Base-by-base conservation (phyloP, 2,329 filamentous ascomycete genomes). In the Beauveria sp. region DNA sequence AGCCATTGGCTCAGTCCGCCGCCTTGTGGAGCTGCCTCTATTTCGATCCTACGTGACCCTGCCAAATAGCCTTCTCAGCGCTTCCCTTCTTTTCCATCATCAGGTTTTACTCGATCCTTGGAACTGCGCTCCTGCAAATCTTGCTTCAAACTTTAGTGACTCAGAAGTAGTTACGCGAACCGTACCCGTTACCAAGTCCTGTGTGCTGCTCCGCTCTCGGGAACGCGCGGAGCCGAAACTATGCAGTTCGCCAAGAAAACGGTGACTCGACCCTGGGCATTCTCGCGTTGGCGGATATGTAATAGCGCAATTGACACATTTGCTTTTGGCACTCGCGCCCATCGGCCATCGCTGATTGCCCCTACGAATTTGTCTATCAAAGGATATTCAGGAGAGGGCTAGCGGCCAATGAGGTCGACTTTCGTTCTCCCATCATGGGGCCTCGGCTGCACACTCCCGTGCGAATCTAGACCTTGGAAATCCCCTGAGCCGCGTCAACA, bases 61-160 rank as follows among this genome's bases (percentile, higher is more conserved):
- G 54, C 26, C n/a, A 56, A 56, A 44, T 55, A 55, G 52, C 52
- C 52, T 46, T 46, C 26, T 55, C 26, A n/a, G 24, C 52, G 52
- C n/a, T 44, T 44, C 52, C n/a, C 51, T 54, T 28, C 8, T 20
- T 26, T 54, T 54, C 51, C 26, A 26, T 41, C 22, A 4, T 41
- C 37, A 4, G 18, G n/a, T 26, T 43, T 40, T 26, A 6, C 14
- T 41, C 22, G 14, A 14, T 41, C 12, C 18, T 28, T 14, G 14
- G 14, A 34, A 54, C 16, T 24, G 18, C 22, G 6, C 22, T 30
- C 40, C 40, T 22, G 37, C 51, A 52, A 20, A 37, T 16, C 34
- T 37, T 37, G 34, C 34, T 6, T 16, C 34, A 10, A 16, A 37
- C 5, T 30, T 8, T 24, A 2, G 28, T 55, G 52, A 55, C 37